Evolutionary conservation across 805 yeast genomes (phyloP).

Genomic region (Yarrowia sp.): DNA sequence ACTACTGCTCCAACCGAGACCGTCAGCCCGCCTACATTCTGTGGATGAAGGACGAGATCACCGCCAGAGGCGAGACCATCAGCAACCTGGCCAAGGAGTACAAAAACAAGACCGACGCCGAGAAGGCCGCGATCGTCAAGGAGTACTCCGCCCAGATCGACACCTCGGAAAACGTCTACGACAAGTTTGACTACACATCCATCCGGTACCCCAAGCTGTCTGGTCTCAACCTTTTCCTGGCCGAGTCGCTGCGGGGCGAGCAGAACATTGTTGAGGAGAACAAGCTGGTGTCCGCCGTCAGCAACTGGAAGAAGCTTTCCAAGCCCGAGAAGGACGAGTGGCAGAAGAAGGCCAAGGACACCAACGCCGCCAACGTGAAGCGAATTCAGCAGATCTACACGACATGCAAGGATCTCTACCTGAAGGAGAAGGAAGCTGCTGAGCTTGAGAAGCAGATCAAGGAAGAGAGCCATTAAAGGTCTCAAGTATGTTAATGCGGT

Average conservation of each 20-base stretch:
- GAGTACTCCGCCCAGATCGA: background rate
- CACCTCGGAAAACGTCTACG: background rate
- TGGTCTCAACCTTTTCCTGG: constrained; percentile 25
- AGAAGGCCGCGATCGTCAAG: constrained; percentile 8
- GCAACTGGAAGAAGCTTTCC: background rate
- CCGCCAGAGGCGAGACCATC: background rate
- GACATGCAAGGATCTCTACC: constrained; percentile 17
- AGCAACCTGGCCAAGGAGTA: background rate
- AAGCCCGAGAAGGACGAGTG: background rate
- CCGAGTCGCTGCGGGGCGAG: background rate
- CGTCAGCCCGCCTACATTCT: constrained; percentile 2
- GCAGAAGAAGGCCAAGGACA: background rate
- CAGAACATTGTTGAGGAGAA: background rate
- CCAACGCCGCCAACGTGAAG: constrained; percentile 46
- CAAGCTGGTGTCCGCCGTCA: background rate
- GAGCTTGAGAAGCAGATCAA: too few relatives aligned
- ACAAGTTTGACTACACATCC: constrained; percentile 12
- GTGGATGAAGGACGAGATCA: background rate
- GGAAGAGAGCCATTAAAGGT: too few relatives aligned
- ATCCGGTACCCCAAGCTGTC: constrained; percentile 24
- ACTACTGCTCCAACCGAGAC: background rate
- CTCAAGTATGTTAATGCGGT: too few relatives aligned
- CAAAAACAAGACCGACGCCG: background rate
- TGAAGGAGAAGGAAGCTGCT: background rate
- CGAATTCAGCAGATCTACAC: constrained; percentile 42